Percentiles rank a stretch among this genome's conserved stretches.
Conservation (phyloP, 352 stramenopile genomes). For the Pythium utonaiense region DNA sequence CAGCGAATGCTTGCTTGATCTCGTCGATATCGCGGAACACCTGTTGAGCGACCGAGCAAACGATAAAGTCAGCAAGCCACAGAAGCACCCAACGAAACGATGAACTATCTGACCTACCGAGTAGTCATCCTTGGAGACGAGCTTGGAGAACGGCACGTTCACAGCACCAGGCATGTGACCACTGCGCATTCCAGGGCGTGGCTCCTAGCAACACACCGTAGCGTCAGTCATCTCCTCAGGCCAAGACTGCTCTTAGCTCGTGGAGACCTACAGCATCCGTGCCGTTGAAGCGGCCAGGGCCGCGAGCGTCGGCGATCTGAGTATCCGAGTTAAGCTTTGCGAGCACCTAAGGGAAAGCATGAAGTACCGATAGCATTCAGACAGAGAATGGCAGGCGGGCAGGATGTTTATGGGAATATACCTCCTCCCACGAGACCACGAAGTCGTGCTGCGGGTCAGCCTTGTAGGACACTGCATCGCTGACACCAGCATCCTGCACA, state of each 20-base stretch:
- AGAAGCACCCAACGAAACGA: no score
- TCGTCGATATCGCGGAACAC: constrained; percentile 71
- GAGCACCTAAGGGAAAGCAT: constrained; percentile 54
- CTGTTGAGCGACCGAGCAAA: no score
- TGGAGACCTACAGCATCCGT: constrained; percentile 74
- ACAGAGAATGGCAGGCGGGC: neutral
- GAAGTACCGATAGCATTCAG: no score
- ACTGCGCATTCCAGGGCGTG: constrained; percentile 83
- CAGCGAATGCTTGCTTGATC: constrained; percentile 77
- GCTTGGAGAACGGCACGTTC: constrained; percentile 89
- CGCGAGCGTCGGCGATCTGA: constrained; percentile 90
- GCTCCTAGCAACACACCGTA: constrained; percentile 73
- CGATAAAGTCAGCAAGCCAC: no score
- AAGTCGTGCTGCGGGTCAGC: constrained; percentile 44
- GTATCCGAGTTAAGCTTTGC: constrained; percentile 55
- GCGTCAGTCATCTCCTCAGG: no score
- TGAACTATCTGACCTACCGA: constrained; percentile 58
- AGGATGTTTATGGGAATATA: no score
- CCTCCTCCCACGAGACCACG: constrained; percentile 53
- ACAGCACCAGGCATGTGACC: constrained; percentile 91
- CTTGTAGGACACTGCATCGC: constrained; percentile 36
- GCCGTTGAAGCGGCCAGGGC: constrained; percentile 82
- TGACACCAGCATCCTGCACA: constrained; percentile 23
- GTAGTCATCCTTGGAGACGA: constrained; percentile 86
- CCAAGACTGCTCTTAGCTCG: no score